A percentile compares a stretch with the other conserved stretches of the same genome.
Evolutionary conservation across 148 eudicot genomes (phyloP).

Genomic region (Simmondsia chinensis): DNA sequence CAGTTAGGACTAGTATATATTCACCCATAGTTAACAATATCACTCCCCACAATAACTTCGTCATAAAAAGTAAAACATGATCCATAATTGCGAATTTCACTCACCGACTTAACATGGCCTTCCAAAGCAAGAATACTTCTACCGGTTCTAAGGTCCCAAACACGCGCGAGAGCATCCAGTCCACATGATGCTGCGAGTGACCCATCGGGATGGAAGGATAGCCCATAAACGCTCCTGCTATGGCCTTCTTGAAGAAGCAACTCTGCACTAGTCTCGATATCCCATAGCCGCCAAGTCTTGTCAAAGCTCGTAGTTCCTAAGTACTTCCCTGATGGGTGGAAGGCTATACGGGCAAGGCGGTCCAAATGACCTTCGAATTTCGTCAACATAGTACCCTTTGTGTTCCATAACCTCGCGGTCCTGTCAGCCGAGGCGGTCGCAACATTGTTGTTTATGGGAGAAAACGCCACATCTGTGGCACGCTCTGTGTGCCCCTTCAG

Average conservation of each 20-base stretch:
- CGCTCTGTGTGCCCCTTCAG: slow-evolving; percentile 88
- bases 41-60: no score
- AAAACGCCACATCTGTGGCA: slow-evolving; percentile 74
- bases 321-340: slow-evolving; percentile 90
- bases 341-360: slow-evolving; percentile 82
- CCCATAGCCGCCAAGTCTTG: slow-evolving; percentile 97
- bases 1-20: no score
- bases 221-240: slow-evolving; percentile 82
- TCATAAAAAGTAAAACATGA: no score
- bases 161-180: slow-evolving; percentile 85
- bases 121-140: slow-evolving; percentile 89
- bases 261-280: slow-evolving; percentile 72
- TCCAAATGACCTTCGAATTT: slow-evolving; percentile 85
- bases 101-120: slow-evolving; percentile 90
- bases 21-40: no score
- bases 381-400: slow-evolving; percentile 45
- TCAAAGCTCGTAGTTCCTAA: slow-evolving; percentile 94
- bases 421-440: slow-evolving; percentile 94
- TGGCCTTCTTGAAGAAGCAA: slow-evolving; percentile 98
- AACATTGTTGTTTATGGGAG: slow-evolving; percentile 50
- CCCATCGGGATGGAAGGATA: slow-evolving; percentile 86
- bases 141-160: slow-evolving; percentile 93
- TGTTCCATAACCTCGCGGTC: slow-evolving; percentile 74
- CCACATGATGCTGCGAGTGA: slow-evolving; percentile 89
- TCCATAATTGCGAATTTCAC: no score